These are phyloP conservation scores for Termitomyces sp. DNA, from an alignment of 768 basidiomycete genomes.

Conservation along the genomic window DNA sequence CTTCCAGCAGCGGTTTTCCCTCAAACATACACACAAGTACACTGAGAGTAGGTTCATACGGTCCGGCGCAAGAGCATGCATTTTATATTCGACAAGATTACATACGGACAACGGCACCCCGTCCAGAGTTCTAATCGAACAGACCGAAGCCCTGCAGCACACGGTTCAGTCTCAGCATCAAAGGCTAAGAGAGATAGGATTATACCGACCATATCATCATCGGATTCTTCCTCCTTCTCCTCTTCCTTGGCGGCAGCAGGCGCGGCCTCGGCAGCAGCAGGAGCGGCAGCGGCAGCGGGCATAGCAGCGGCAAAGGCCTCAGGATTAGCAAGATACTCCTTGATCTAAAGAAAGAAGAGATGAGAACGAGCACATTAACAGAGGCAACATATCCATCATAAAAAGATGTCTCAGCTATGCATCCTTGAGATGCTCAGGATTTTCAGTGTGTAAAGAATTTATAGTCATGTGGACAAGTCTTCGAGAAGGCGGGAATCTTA, in stretches of 20 bases:
- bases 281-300: slow-evolving; percentile 51
- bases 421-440: slow-evolving; percentile 62
- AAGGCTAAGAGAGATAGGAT: not conserved
- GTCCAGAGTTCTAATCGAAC: slow-evolving; percentile 54
- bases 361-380: slow-evolving; percentile 9
- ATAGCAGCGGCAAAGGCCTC: slow-evolving; percentile 92
- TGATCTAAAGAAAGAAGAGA: slow-evolving; percentile 49
- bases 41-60: slow-evolving; percentile 4
- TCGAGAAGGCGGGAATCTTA: slow-evolving; percentile 26
- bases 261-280: slow-evolving; percentile 39
- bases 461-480: slow-evolving; percentile 22
- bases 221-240: slow-evolving; percentile 82
- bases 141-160: slow-evolving; percentile 80
- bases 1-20: slow-evolving; percentile 4
- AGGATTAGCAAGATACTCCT: slow-evolving; percentile 96
- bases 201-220: slow-evolving; percentile 78
- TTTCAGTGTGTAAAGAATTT: slow-evolving; percentile 68
- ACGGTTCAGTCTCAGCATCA: slow-evolving; percentile 9
- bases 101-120: slow-evolving; percentile 9
- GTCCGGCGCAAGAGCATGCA: slow-evolving; percentile 4
- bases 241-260: slow-evolving; percentile 55
- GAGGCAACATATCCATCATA: slow-evolving; percentile 22
- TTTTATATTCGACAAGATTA: slow-evolving; percentile 14
- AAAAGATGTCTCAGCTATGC: slow-evolving; percentile 25
- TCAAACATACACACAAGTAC: not conserved